These are phyloP conservation scores for Helichrysum umbraculigerum DNA, from an alignment of 129 eudicot species.

Conservation along the genomic window DNA sequence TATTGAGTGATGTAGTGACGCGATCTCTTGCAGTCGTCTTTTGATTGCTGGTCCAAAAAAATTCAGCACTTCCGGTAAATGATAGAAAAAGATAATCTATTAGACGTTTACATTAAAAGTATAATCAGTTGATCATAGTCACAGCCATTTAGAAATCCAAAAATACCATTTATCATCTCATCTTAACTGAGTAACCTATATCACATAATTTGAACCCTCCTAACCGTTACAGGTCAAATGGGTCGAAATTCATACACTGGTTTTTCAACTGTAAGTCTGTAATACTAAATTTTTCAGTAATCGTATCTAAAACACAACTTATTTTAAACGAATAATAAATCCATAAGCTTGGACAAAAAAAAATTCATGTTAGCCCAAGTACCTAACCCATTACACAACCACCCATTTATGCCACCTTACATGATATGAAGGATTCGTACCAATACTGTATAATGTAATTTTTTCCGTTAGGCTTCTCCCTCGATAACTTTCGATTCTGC, in stretches of 20 bases:
- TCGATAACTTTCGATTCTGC: constrained; percentile 85
- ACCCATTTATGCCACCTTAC: neutral
- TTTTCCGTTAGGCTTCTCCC: constrained; percentile 84
- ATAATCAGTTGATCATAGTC: no score
- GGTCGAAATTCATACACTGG: neutral
- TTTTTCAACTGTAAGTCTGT: neutral
- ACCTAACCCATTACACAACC: neutral
- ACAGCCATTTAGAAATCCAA: no score
- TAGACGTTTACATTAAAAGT: no score
- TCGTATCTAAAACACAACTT: neutral
- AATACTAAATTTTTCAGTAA: neutral
- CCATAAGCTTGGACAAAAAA: neutral
- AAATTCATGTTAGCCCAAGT: neutral
- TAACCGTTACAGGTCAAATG: neutral
- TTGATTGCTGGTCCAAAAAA: no score
- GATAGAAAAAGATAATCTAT: no score
- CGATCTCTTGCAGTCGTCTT: no score
- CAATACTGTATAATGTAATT: constrained; percentile 87
- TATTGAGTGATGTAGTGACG: no score
- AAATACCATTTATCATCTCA: no score
- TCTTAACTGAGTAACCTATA: no score
- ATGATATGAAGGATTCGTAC: constrained; percentile 35
- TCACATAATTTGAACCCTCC: no score
- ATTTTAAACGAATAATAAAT: neutral
- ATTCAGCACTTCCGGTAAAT: no score